A percentile compares a stretch with the other conserved stretches of the same genome.
These are phyloP conservation scores for Cryptosporidium xiaoi DNA, from an alignment of 169 alveolate species.

Conservation along the genomic window DNA sequence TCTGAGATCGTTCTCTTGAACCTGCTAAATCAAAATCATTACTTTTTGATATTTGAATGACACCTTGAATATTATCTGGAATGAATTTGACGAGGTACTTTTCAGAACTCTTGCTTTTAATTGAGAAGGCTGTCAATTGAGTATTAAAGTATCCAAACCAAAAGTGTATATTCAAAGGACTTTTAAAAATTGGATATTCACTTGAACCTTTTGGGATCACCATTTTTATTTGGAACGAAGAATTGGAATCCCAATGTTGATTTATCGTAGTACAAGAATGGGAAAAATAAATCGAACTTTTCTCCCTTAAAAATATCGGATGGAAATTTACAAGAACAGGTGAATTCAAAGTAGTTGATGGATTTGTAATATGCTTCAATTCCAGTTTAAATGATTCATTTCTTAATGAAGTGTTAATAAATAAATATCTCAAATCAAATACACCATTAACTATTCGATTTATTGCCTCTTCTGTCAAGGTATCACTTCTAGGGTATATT, in stretches of 20 bases:
- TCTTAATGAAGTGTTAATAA: no score
- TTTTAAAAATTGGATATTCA: neutral
- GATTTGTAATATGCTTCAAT: no score
- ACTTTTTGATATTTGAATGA: neutral
- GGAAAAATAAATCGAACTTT: constrained; percentile 33
- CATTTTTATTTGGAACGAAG: neutral
- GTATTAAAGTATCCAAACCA: constrained; percentile 58
- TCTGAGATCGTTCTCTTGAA: neutral
- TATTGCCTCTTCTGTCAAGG: neutral
- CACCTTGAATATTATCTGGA: constrained; percentile 18
- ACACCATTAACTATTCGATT: neutral
- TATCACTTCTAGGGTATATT: neutral
- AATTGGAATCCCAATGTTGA: constrained; percentile 1
- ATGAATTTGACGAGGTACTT: constrained; percentile 13
- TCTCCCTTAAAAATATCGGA: constrained; percentile 28
- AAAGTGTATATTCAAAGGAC: constrained; percentile 14
- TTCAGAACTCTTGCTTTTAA: neutral
- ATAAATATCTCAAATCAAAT: no score
- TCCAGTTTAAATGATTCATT: no score
- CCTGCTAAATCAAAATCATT: neutral
- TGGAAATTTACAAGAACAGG: constrained; percentile 3
- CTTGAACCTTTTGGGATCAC: neutral
- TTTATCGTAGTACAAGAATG: neutral
- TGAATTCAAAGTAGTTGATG: neutral
- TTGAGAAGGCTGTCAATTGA: constrained; percentile 8